These are phyloP conservation scores for Wickerhamiella sergipiensis DNA, from an alignment of 805 yeast genomes.

Conservation along the genomic window DNA sequence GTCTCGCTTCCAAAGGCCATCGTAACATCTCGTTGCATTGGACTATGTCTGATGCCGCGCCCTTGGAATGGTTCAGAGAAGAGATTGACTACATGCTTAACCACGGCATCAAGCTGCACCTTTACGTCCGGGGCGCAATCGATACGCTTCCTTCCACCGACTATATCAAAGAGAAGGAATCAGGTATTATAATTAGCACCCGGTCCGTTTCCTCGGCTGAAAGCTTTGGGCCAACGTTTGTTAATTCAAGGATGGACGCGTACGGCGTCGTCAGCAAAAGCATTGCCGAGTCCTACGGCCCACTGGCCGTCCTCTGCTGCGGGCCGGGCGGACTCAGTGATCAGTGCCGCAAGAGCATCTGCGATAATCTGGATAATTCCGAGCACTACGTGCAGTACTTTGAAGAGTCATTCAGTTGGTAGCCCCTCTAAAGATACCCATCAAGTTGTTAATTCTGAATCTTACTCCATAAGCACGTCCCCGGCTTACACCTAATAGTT, in stretches of 20 bases:
- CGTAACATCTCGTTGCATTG: conserved; percentile 36
- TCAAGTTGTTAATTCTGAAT: no score
- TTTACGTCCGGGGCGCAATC: no score
- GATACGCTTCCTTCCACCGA: no score
- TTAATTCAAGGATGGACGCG: conserved; percentile 29
- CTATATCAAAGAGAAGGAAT: not conserved
- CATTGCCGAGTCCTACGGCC: conserved; percentile 26
- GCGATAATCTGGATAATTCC: conserved; percentile 28
- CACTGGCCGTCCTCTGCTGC: conserved; percentile 42
- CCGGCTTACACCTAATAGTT: no score
- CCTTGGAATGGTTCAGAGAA: conserved; percentile 35
- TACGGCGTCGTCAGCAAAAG: conserved; percentile 27
- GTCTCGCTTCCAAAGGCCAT: conserved; percentile 22
- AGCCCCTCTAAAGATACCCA: no score
- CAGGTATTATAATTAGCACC: not conserved
- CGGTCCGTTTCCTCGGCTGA: not conserved
- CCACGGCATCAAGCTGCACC: not conserved
- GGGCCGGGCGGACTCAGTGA: conserved; percentile 53
- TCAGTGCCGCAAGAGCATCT: conserved; percentile 35
- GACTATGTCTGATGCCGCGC: conserved; percentile 42
- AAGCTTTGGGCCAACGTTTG: not conserved
- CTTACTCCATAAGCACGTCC: no score
- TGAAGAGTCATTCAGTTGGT: conserved; percentile 64
- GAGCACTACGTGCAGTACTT: conserved; percentile 43
- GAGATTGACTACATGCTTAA: conserved; percentile 27